phyloP scores from a whole-genome alignment of 331 rosid species.

The Malus hybrid region DNA sequence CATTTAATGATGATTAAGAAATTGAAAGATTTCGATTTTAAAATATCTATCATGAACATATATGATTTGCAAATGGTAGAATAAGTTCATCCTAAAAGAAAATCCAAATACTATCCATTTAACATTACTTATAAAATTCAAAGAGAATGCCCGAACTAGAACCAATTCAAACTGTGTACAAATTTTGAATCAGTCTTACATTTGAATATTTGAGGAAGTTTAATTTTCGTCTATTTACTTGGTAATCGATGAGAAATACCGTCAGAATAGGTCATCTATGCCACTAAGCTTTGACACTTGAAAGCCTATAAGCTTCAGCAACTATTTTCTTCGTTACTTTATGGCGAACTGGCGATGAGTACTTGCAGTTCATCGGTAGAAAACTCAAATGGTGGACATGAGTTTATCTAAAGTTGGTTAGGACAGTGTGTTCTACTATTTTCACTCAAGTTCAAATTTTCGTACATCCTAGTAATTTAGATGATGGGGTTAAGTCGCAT shows the following conservation, averaged over 20 bases:
- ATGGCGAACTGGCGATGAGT: neutral
- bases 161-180: neutral
- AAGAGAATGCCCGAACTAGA: neutral
- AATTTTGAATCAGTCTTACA: neutral
- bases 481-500: too few relatives aligned
- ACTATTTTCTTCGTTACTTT: neutral
- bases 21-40: too few relatives aligned
- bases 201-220: neutral
- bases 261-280: neutral
- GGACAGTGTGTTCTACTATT: neutral
- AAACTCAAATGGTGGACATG: neutral
- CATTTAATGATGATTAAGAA: too few relatives aligned
- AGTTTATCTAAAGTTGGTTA: too few relatives aligned
- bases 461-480: too few relatives aligned
- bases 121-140: neutral
- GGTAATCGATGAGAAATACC: neutral
- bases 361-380: neutral
- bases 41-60: too few relatives aligned
- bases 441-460: too few relatives aligned
- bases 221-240: neutral
- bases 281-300: neutral
- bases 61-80: neutral
- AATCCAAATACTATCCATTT: neutral
- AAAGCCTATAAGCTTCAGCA: neutral
- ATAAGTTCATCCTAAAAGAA: too few relatives aligned